Evolutionary conservation across 331 rosid species (phyloP), one percentile per base, ranked within the genome.

Genomic region (Malus hybrid): DNA sequence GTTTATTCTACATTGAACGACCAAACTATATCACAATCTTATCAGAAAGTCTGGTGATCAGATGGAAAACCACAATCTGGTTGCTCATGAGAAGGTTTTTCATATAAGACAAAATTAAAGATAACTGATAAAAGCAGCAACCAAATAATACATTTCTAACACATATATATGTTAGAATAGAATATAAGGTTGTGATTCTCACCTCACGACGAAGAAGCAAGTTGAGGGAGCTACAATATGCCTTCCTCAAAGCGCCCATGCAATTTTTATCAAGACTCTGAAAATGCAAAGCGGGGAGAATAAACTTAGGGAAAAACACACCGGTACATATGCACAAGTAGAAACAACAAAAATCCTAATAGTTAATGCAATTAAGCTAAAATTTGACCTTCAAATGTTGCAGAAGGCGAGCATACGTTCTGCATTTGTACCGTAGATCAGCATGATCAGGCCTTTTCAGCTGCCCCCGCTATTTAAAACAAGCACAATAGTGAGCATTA

Each of bases 401-500:
- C 82, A 95, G 71, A 83, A 95, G 92, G 76, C 97, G 92, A 58
- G 97, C 97, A 74, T 95, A 92, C 70, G 93, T 92, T 92, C 93
- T 84, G 86, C 97, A 95, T 87, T 88, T 95, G 86, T 79, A 88
- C 84, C 97, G 89, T 82, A 92, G 76, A 79, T 89, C 97, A 86
- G 97, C 90, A 84, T 90, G 99, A 87, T 95, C 99, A 6, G 97
- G 99, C 90, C 97, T 90, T 86, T 95, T 95, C 82, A 95, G 85
- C 81, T 92, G 97, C 78, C 99, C 99, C 63, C 96, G 83, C 99
- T 95, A 84, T 82, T 80, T 52, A 67, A 76, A 76, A 76, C 72
- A 85, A 74, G 74, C 73, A 79, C 63, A 66, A 57, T 71, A 77
- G 62, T 64, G 79, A 82, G 78, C 75, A 44, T 68, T 30, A 71